Base-by-base conservation (phyloP, 768 basidiomycete species). In the Mycena latifolia region DNA sequence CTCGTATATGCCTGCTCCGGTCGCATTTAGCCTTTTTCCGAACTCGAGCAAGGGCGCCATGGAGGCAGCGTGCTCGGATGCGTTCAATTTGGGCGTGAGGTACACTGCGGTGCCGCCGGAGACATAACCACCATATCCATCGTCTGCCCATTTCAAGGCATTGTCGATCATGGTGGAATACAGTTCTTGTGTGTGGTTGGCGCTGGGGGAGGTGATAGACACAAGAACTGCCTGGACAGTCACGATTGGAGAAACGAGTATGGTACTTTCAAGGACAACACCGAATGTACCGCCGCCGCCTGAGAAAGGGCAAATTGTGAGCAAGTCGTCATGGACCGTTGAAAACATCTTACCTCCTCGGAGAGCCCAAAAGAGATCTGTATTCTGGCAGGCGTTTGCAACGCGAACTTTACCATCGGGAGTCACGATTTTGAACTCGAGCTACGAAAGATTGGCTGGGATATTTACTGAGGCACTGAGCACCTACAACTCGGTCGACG, bases 361-460 rank as follows among this genome's bases (percentile, higher is more conserved):
- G 7, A 82, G 69, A 1, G 80, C 81, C 55, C 73, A 82, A 68
- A 80, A 81, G 0, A 82, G 74, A 66, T 82, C 80, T 11, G 55
- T 47, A 55, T 81, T 79, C 65, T 80, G 65, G 45, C 72, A 73
- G 17, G 70, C 73, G 67, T 80, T 82, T 18, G 75, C 80, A 3
- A 75, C 71, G 22, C 75, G 74, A 64, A 75, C 62, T 28, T 71
- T 52, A 10, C 81, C 81, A 55, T n/a, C n/a, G n/a, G n/a, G n/a
- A n/a, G n/a, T n/a, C n/a, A n/a, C n/a, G n/a, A n/a, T n/a, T n/a
- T n/a, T 79, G 63, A 79, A 74, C 51, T 82, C 67, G 1, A 80
- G 72, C 72, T 73, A n/a, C 11, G 27, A 33, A 29, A 10, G 2
- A 10, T 39, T 51, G 12, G 28, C 15, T 29, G 24, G 14, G 37